A percentile compares a stretch with the other conserved stretches of the same genome.
Evolutionary conservation across 208 protist species (phyloP).

Genomic region (Trypanosoma vivax): DNA sequence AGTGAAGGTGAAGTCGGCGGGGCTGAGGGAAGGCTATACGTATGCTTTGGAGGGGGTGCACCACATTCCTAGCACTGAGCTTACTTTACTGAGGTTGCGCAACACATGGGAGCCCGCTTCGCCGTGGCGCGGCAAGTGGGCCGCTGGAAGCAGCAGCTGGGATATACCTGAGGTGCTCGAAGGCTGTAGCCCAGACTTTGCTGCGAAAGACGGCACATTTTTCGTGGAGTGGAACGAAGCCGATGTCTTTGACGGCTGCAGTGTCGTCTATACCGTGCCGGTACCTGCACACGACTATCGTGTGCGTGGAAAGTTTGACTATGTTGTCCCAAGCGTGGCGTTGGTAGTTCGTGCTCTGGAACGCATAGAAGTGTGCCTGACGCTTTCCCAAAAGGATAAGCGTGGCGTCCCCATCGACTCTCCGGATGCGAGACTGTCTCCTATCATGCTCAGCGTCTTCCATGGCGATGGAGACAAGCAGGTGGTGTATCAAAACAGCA

Average conservation of each 20-base stretch:
- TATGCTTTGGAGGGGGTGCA: constrained; percentile 26
- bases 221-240: constrained; percentile 27
- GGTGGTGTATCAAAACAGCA: constrained; percentile 18
- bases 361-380: constrained; percentile 30
- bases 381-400: constrained; percentile 29
- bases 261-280: constrained; percentile 13
- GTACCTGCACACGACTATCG: constrained; percentile 39
- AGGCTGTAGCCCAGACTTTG: constrained; percentile 16
- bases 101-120: constrained; percentile 44
- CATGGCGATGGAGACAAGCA: constrained; percentile 15
- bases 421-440: constrained; percentile 23
- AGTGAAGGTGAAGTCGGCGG: constrained; percentile 14
- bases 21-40: constrained; percentile 29
- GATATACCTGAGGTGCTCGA: constrained; percentile 14
- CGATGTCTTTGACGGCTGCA: constrained; percentile 14
- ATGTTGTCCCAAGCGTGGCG: constrained; percentile 24
- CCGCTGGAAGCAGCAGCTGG: constrained; percentile 20
- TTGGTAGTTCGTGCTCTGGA: constrained; percentile 30
- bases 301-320: constrained; percentile 26
- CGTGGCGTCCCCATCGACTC: constrained; percentile 7
- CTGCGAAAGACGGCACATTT: constrained; percentile 25
- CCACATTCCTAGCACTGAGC: background rate
- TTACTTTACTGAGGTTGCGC: constrained; percentile 35
- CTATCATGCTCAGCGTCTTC: constrained; percentile 30
- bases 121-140: constrained; percentile 52